A percentile compares a stretch with the other conserved stretches of the same genome.
These are phyloP conservation scores for Ceratocystis ficicola DNA, from an alignment of 2,329 filamentous ascomycete species.

Conservation along the genomic window DNA sequence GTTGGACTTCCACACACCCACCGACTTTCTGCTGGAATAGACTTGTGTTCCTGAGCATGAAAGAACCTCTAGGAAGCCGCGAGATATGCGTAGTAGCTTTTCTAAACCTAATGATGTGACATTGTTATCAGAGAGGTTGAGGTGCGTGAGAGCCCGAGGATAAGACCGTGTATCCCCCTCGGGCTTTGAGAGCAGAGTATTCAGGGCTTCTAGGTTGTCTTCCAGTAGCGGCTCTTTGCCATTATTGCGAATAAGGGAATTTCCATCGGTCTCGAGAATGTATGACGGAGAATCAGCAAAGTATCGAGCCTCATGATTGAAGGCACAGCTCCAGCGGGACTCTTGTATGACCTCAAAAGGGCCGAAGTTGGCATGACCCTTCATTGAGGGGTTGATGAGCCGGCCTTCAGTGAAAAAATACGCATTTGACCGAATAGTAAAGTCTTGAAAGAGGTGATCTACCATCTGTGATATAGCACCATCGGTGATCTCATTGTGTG, in stretches of 20 bases:
- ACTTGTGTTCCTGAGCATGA: constrained; percentile 24
- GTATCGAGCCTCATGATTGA: constrained; percentile 37
- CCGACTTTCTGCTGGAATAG: not conserved
- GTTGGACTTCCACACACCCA: constrained; percentile 29
- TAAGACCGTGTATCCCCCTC: constrained; percentile 19
- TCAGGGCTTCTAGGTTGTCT: constrained; percentile 28
- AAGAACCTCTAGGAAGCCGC: constrained; percentile 41
- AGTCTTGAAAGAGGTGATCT: constrained; percentile 11
- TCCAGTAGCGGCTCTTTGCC: constrained; percentile 28
- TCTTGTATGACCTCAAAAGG: constrained; percentile 37
- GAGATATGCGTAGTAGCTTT: constrained; percentile 33
- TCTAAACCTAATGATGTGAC: constrained; percentile 36
- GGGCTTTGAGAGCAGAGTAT: constrained; percentile 25
- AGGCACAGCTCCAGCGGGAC: constrained; percentile 35
- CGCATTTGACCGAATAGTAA: constrained; percentile 20
- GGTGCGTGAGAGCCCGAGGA: constrained; percentile 36
- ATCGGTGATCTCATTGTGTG: constrained; percentile 42
- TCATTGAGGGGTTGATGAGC: constrained; percentile 27
- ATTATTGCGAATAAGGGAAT: constrained; percentile 24
- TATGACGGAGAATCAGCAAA: constrained; percentile 39
- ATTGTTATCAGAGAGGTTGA: constrained; percentile 41
- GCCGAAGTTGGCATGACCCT: constrained; percentile 31
- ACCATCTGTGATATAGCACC: constrained; percentile 21
- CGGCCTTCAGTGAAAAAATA: constrained; percentile 38
- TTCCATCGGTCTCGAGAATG: constrained; percentile 19